These are phyloP conservation scores for Colletotrichum sp. DNA, from an alignment of 2,329 filamentous ascomycete species.

Conservation along the genomic window DNA sequence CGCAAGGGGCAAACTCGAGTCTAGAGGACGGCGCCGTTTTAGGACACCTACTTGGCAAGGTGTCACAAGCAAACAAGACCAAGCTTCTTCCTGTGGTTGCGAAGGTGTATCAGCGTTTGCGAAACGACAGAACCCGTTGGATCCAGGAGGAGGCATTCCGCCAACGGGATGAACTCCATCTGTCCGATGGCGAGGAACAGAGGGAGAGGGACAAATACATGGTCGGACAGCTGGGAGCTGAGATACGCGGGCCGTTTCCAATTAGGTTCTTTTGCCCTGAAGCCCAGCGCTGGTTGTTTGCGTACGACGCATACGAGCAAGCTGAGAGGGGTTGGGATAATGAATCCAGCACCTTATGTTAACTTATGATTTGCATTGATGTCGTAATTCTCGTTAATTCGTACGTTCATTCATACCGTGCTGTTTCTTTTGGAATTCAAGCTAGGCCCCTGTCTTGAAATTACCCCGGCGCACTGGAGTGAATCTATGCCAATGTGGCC, in stretches of 20 bases:
- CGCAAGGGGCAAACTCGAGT: constrained; percentile 40
- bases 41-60: constrained; percentile 9
- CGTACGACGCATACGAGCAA: constrained; percentile 12
- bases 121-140: neutral
- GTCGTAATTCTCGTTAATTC: neutral
- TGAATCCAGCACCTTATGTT: neutral
- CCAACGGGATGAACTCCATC: constrained; percentile 3
- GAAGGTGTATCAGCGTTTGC: constrained; percentile 2
- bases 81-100: neutral
- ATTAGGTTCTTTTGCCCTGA: constrained; percentile 8
- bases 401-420: neutral
- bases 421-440: neutral
- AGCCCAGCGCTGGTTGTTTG: neutral
- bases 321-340: constrained; percentile 22
- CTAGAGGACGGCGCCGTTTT: constrained; percentile 7
- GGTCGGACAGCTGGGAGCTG: neutral
- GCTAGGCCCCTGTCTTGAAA: neutral
- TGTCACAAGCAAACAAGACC: neutral
- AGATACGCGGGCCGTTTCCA: neutral
- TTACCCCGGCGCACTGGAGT: neutral
- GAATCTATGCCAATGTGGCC: neutral
- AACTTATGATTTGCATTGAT: neutral
- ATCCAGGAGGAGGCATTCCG: constrained; percentile 9
- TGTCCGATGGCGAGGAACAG: constrained; percentile 7
- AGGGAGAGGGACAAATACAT: neutral